Conservation (phyloP, 768 basidiomycete genomes). For the Amylocystis lapponica region DNA sequence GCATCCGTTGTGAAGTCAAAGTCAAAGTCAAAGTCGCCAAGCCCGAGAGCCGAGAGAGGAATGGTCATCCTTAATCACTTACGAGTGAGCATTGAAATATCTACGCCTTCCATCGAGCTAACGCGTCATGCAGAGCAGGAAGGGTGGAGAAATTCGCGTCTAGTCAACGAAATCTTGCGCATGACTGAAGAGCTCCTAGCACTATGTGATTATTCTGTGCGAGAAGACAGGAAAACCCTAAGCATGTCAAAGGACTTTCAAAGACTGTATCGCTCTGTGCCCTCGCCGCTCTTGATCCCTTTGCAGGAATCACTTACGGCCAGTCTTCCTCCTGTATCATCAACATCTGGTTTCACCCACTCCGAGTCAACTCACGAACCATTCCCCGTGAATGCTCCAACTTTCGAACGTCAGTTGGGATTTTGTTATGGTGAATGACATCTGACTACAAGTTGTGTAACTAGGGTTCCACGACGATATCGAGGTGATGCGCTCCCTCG, state of each 20-base stretch:
- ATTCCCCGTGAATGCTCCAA: conserved; percentile 72
- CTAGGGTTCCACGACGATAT: conserved; percentile 81
- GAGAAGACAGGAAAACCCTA: conserved; percentile 32
- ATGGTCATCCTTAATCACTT: conserved; percentile 50
- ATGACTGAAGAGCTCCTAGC: conserved; percentile 69
- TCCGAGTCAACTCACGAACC: conserved; percentile 66
- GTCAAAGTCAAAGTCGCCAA: too few relatives aligned
- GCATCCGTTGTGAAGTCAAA: conserved; percentile 85
- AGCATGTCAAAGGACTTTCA: conserved; percentile 53
- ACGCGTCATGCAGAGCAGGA: neutral
- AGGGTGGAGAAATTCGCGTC: conserved; percentile 45
- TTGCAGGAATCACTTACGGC: conserved; percentile 91
- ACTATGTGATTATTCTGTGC: conserved; percentile 54
- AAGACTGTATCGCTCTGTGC: conserved; percentile 48
- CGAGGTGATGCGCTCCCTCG: conserved; percentile 86
- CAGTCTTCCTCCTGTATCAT: conserved; percentile 72
- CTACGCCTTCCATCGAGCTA: too few relatives aligned
- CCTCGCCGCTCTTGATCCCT: conserved; percentile 75
- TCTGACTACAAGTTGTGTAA: neutral
- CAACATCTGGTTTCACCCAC: too few relatives aligned
- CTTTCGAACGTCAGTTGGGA: conserved; percentile 69
- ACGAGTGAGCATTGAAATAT: conserved; percentile 39
- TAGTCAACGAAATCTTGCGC: conserved; percentile 47
- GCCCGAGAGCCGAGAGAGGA: conserved; percentile 51
- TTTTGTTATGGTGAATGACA: neutral